These are phyloP conservation scores for Eucalyptus guilfoylei DNA, from an alignment of 345 rosid species.

Conservation along the genomic window DNA sequence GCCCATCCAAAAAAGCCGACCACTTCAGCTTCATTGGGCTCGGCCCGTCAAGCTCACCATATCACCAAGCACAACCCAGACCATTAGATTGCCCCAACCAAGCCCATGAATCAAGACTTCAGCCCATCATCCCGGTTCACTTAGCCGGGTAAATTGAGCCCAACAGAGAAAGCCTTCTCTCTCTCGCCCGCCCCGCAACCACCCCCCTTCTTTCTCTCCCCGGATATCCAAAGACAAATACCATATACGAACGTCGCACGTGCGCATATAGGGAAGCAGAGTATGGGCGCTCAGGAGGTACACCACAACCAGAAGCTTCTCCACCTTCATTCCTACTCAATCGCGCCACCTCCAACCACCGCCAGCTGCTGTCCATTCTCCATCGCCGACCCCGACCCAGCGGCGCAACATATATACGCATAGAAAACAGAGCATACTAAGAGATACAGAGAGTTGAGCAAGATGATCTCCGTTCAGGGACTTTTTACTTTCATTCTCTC, in stretches of 20 bases:
- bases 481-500: neutral
- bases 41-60: neutral
- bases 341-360: neutral
- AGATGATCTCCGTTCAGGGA: neutral
- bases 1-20: neutral
- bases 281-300: too few relatives aligned
- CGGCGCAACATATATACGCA: neutral
- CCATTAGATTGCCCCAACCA: neutral
- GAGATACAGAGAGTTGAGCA: neutral
- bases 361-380: neutral
- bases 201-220: rapidly evolving
- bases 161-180: too few relatives aligned
- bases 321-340: too few relatives aligned
- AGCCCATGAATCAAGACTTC: neutral
- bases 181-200: too few relatives aligned
- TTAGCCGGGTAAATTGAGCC: too few relatives aligned
- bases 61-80: neutral
- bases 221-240: too few relatives aligned
- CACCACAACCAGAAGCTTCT: too few relatives aligned
- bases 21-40: neutral
- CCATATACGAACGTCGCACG: too few relatives aligned
- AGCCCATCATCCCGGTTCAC: too few relatives aligned
- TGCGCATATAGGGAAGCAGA: too few relatives aligned
- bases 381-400: neutral
- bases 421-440: too few relatives aligned